These are phyloP conservation scores for Ceratobasidium sp. DNA, from an alignment of 1,284 basidiomycete species.

Conservation along the genomic window DNA sequence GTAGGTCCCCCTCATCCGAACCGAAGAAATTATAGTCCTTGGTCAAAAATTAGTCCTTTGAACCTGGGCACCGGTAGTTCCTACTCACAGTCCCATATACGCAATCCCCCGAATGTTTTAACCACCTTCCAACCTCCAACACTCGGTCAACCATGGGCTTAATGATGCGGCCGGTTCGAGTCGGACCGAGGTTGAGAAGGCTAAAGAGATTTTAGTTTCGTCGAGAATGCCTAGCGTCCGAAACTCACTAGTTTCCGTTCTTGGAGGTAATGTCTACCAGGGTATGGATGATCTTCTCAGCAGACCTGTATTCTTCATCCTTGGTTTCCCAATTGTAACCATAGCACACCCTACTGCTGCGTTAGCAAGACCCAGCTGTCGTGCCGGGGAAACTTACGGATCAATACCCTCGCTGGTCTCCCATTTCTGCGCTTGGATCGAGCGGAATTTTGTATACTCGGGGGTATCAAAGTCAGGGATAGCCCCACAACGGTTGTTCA, in stretches of 20 bases:
- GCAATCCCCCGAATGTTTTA: constrained; percentile 58
- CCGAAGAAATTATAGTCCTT: constrained; percentile 50
- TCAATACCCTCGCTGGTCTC: constrained; percentile 59
- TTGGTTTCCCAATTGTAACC: constrained; percentile 54
- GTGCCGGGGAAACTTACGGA: constrained; percentile 29
- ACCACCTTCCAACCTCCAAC: constrained; percentile 59
- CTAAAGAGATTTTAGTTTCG: constrained; percentile 44
- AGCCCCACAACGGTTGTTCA: constrained; percentile 57
- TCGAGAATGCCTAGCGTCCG: not conserved
- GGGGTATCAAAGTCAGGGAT: constrained; percentile 56
- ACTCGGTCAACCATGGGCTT: constrained; percentile 56
- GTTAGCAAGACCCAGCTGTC: constrained; percentile 25
- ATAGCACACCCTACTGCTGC: constrained; percentile 39
- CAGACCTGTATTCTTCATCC: constrained; percentile 58
- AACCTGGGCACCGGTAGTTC: not conserved
- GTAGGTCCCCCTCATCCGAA: constrained; percentile 49
- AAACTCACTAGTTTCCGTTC: constrained; percentile 60
- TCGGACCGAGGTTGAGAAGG: constrained; percentile 61
- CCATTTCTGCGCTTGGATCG: constrained; percentile 60
- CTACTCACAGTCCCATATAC: constrained; percentile 59
- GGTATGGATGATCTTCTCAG: constrained; percentile 57
- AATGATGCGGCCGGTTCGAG: constrained; percentile 60
- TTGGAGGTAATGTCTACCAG: constrained; percentile 63
- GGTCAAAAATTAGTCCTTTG: not conserved
- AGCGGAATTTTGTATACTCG: constrained; percentile 60